Evolutionary conservation across 139 green algal genomes (phyloP).

Genomic region (Diplosphaera chodatii): DNA sequence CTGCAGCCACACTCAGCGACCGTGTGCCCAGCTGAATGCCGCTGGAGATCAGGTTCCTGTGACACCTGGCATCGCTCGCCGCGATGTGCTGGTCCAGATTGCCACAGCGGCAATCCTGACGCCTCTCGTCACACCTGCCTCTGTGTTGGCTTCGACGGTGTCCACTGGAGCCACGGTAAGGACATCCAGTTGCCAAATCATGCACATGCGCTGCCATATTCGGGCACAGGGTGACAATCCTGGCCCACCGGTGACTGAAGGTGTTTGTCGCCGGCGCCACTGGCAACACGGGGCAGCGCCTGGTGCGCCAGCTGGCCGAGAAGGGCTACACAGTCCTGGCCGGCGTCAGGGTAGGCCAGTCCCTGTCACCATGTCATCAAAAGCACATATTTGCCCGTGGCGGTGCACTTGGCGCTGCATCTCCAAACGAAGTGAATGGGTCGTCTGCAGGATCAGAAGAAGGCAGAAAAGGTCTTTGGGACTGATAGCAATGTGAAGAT

Average conservation of each 20-base stretch:
- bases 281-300: constrained; percentile 29
- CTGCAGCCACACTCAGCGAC: too few species aligned
- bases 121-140: not conserved
- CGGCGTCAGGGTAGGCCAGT: constrained; percentile 38
- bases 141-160: not conserved
- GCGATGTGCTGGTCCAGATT: not conserved
- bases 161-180: not conserved
- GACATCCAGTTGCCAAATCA: too few species aligned
- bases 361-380: too few species aligned
- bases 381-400: too few species aligned
- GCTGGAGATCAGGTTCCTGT: too few species aligned
- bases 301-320: constrained; percentile 39
- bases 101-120: not conserved
- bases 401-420: too few species aligned
- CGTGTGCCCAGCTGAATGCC: too few species aligned
- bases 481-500: not conserved
- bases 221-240: too few species aligned
- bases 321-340: constrained; percentile 39
- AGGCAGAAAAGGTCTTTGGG: not conserved
- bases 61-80: too few species aligned
- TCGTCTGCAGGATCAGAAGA: not conserved
- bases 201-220: too few species aligned
- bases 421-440: too few species aligned
- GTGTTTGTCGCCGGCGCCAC: not conserved
- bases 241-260: too few species aligned